Percentiles rank a stretch among this genome's conserved stretches.
phyloP scores from a whole-genome alignment of 345 rosid species.

The Garcia nutans region DNA sequence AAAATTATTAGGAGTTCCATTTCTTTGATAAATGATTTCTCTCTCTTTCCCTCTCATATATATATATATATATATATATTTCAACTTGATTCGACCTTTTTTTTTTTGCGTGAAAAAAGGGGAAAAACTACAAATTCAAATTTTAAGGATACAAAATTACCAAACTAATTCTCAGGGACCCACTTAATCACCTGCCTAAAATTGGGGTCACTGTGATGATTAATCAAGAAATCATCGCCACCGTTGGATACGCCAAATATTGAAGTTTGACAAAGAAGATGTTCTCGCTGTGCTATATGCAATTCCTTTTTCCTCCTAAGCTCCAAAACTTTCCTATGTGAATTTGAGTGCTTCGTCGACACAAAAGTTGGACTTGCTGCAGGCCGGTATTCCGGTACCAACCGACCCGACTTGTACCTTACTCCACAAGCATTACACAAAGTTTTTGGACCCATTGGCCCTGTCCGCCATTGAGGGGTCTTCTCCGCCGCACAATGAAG shows the following conservation, averaged over 20 bases:
- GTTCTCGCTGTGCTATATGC: constrained; percentile 44
- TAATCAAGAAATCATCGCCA: constrained; percentile 49
- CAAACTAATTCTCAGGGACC: neutral
- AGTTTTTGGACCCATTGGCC: constrained; percentile 76
- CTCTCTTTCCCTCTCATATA: neutral
- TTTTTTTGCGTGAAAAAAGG: neutral
- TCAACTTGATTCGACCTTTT: neutral
- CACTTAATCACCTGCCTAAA: constrained; percentile 51
- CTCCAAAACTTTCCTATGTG: constrained; percentile 79
- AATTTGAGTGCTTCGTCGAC: constrained; percentile 64
- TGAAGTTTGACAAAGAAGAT: constrained; percentile 42
- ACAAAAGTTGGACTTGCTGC: constrained; percentile 74
- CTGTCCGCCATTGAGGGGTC: constrained; percentile 82
- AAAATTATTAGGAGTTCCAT: constrained; percentile 15
- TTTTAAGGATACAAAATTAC: neutral
- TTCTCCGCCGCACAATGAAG: constrained; percentile 66
- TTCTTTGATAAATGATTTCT: neutral
- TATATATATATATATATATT: too few species aligned
- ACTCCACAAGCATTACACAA: constrained; percentile 80
- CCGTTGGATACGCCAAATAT: constrained; percentile 50
- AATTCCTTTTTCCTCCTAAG: constrained; percentile 61
- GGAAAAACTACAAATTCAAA: constrained; percentile 13
- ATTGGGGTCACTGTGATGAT: constrained; percentile 38
- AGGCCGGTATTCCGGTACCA: constrained; percentile 74
- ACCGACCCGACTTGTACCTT: constrained; percentile 71